A percentile compares a stretch with the other conserved stretches of the same genome.
These are phyloP conservation scores for Recurvomyces mirabilis DNA, from an alignment of 495 filamentous ascomycete genomes.

Conservation along the genomic window DNA sequence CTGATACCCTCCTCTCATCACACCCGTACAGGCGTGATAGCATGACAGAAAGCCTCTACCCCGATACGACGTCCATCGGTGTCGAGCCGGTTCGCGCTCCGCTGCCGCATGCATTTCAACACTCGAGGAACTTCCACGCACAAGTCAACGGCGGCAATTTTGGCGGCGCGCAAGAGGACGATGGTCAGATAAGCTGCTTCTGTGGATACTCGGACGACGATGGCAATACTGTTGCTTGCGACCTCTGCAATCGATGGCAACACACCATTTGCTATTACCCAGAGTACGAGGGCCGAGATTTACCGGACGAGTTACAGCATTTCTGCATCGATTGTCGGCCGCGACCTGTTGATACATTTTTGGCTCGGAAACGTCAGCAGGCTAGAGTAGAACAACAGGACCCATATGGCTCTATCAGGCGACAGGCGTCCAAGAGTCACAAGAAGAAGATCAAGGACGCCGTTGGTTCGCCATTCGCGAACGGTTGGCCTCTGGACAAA, in stretches of 20 bases:
- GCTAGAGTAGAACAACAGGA: conserved; percentile 47
- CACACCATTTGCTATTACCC: conserved; percentile 89
- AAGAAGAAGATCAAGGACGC: conserved; percentile 57
- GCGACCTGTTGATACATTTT: conserved; percentile 53
- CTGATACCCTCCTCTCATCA: conserved; percentile 7
- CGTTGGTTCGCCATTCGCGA: conserved; percentile 26
- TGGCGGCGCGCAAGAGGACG: conserved; percentile 56
- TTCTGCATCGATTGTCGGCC: conserved; percentile 80
- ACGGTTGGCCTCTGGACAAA: conserved; percentile 35
- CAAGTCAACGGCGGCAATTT: too few relatives aligned
- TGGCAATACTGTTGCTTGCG: conserved; percentile 93
- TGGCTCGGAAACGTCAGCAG: conserved; percentile 56
- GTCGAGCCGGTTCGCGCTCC: conserved; percentile 45
- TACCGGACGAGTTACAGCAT: conserved; percentile 59
- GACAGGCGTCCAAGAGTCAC: conserved; percentile 35
- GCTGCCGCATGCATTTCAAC: conserved; percentile 35
- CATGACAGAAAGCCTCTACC: conserved; percentile 81
- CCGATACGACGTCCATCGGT: conserved; percentile 53
- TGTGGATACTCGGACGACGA: conserved; percentile 89
- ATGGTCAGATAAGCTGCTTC: conserved; percentile 96
- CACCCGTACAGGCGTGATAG: conserved; percentile 38
- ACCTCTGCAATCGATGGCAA: conserved; percentile 93
- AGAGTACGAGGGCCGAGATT: conserved; percentile 44
- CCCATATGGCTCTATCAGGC: conserved; percentile 42
- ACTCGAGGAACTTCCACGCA: conserved; percentile 44